Evolutionary conservation across 176 grass and related monocot genomes (phyloP).

Genomic region (Zea mays): Zm-B73-REFERENCE-NAM-5.0 NC_050102.1:21359001-21359500

Average conservation of each 20-base stretch:
- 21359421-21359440: conserved; percentile 62
- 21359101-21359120: conserved; percentile 60
- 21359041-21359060: conserved; percentile 94
- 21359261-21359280: conserved; percentile 58
- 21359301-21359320: conserved; percentile 69
- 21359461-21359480: conserved; percentile 60
- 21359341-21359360: conserved; percentile 29
- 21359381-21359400: conserved; percentile 44
- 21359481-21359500: conserved; percentile 59
- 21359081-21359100: conserved; percentile 89
- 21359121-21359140: conserved; percentile 44
- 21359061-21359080: conserved; percentile 65
- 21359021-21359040: conserved; percentile 76
- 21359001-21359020: conserved; percentile 77
- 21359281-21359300: conserved; percentile 75
- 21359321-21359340: conserved; percentile 45
- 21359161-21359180: conserved; percentile 89
- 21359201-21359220: conserved; percentile 76
- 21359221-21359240: conserved; percentile 63
- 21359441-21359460: conserved; percentile 75
- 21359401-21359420: conserved; percentile 50
- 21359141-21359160: conserved; percentile 75
- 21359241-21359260: conserved; percentile 78
- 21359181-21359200: conserved; percentile 87
- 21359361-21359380: conserved; percentile 39